Evolutionary conservation across 2,329 filamentous ascomycete genomes (phyloP).

Genomic region (Polytolypa hystricis): DNA sequence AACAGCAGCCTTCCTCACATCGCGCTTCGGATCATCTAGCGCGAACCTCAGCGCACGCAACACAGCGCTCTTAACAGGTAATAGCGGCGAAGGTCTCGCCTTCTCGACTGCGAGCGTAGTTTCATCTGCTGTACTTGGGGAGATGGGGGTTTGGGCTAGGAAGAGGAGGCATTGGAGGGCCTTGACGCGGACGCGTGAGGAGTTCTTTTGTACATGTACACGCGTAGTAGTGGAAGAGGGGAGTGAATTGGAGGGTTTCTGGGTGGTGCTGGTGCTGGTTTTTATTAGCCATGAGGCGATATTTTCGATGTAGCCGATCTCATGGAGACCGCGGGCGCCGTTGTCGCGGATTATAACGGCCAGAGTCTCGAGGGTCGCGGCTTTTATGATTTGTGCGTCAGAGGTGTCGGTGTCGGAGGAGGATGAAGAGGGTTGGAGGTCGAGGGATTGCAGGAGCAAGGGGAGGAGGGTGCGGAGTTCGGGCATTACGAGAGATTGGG

Average conservation of each 20-base stretch:
- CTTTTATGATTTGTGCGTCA: conserved; percentile 44
- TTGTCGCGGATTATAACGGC: conserved; percentile 48
- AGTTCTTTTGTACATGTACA: conserved; percentile 13
- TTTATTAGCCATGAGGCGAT: conserved; percentile 46
- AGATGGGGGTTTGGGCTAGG: conserved; percentile 22
- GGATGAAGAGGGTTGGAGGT: no score
- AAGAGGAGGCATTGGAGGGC: conserved; percentile 29
- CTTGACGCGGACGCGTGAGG: conserved; percentile 22
- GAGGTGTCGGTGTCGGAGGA: conserved; percentile 23
- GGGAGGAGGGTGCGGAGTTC: conserved; percentile 48
- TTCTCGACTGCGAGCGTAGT: conserved; percentile 12
- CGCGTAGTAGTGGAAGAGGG: conserved; percentile 3
- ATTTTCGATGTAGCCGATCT: conserved; percentile 46
- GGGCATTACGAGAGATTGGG: conserved; percentile 48
- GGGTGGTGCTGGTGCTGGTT: conserved; percentile 26
- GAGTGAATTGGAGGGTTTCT: conserved; percentile 8
- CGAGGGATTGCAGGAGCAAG: conserved; percentile 52
- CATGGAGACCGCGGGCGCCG: conserved; percentile 38
- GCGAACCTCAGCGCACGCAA: conserved; percentile 43
- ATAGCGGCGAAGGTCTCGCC: conserved; percentile 33
- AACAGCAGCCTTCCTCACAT: conserved; percentile 52
- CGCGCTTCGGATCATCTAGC: conserved; percentile 52
- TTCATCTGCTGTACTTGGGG: conserved; percentile 13
- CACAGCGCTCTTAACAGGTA: conserved; percentile 48
- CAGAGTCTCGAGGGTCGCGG: conserved; percentile 49